Conservation (phyloP, 2,329 filamentous ascomycete species). For the Colletotrichum orchidophilum region DNA sequence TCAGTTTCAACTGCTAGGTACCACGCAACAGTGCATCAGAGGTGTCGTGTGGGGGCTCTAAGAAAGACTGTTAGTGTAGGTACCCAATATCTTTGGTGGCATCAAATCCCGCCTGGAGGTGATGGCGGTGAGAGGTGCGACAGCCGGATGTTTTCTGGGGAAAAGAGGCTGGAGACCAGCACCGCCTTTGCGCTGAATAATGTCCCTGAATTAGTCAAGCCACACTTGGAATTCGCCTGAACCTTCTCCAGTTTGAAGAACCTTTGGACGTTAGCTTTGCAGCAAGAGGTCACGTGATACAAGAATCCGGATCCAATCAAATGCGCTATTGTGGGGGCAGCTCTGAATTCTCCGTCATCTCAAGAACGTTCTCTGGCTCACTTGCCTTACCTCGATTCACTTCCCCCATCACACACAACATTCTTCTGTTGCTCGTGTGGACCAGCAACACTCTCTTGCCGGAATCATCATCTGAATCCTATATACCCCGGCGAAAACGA, state of each 20-base stretch:
- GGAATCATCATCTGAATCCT: background rate
- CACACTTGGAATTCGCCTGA: constrained; percentile 4
- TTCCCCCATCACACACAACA: constrained; percentile 22
- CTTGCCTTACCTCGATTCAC: background rate
- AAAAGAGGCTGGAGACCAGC: background rate
- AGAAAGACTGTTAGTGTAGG: background rate
- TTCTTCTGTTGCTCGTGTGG: constrained; percentile 20
- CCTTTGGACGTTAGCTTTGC: background rate
- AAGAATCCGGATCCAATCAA: background rate
- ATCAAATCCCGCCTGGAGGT: background rate
- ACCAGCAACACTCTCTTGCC: constrained; percentile 3
- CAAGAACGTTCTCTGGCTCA: constrained; percentile 13
- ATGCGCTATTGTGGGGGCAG: background rate
- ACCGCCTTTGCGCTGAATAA: constrained; percentile 13
- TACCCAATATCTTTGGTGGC: background rate
- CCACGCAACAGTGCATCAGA: too few species aligned
- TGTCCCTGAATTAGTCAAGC: constrained; percentile 12
- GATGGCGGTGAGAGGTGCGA: background rate
- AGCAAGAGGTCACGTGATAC: background rate
- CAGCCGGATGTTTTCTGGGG: background rate
- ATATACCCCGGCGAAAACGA: constrained; percentile 19
- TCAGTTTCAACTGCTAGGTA: background rate
- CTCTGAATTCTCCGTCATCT: constrained; percentile 18
- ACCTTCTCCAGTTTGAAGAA: background rate
- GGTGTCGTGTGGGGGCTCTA: background rate